Percentiles rank a stretch among this genome's conserved stretches.
These are phyloP conservation scores for Tetrapisispora pingtungensis DNA, from an alignment of 805 yeast species.

Conservation along the genomic window DNA sequence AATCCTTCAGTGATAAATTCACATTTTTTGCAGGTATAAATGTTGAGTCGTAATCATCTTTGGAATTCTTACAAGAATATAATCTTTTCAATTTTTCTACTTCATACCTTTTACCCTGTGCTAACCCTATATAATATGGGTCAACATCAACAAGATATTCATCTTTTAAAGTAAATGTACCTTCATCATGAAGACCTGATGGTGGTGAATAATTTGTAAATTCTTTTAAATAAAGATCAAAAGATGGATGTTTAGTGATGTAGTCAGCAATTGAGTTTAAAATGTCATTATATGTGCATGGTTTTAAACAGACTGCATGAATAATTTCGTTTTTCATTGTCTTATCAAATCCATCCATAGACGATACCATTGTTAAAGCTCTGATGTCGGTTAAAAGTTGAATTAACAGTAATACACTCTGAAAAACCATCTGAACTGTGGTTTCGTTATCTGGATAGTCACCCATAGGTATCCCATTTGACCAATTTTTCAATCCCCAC, in stretches of 20 bases:
- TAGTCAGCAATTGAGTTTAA: conserved; percentile 66
- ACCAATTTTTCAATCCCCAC: conserved; percentile 59
- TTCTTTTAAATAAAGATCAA: conserved; percentile 50
- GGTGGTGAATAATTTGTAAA: conserved; percentile 59
- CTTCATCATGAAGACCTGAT: conserved; percentile 43
- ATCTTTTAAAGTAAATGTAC: conserved; percentile 58
- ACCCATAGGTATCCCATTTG: conserved; percentile 33
- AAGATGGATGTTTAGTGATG: conserved; percentile 57
- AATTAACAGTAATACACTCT: conserved; percentile 59
- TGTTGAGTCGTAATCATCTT: conserved; percentile 36
- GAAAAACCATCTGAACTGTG: conserved; percentile 61
- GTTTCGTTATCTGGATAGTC: conserved; percentile 36
- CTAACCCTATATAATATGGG: conserved; percentile 73
- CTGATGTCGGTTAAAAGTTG: conserved; percentile 59
- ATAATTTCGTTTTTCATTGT: conserved; percentile 62
- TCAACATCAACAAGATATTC: conserved; percentile 48
- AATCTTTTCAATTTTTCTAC: conserved; percentile 58
- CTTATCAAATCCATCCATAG: conserved; percentile 38
- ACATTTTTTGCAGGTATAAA: conserved; percentile 45
- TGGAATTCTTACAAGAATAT: conserved; percentile 33
- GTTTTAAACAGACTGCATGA: conserved; percentile 72
- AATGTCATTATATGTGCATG: conserved; percentile 61
- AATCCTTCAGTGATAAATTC: conserved; percentile 26
- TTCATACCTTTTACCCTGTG: conserved; percentile 73
- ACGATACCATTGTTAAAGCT: conserved; percentile 41